A percentile compares a stretch with the other conserved stretches of the same genome.
These are phyloP conservation scores for Mortierella polycephala DNA, from an alignment of 371 early-diverging fungal genomes.

Conservation along the genomic window DNA sequence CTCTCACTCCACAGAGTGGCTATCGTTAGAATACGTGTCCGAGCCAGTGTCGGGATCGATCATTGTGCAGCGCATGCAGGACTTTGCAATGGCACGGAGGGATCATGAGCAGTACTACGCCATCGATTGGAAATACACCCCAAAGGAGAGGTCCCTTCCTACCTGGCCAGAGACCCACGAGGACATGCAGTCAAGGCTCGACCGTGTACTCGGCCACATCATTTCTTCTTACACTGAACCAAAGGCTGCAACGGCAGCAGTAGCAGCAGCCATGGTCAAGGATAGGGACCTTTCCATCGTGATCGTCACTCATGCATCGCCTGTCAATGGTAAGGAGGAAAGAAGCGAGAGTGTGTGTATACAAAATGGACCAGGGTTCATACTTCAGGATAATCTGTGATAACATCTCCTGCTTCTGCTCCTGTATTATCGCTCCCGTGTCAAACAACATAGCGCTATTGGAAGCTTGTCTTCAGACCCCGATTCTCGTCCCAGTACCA, in stretches of 20 bases:
- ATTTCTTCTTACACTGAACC: conserved; percentile 10
- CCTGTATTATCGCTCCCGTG: too few species aligned
- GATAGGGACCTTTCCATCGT: conserved; percentile 39
- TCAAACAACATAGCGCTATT: conserved; percentile 21
- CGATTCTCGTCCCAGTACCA: conserved; percentile 40
- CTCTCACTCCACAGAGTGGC: conserved; percentile 32
- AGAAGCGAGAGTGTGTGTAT: too few species aligned
- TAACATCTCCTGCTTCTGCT: too few species aligned
- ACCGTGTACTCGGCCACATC: conserved; percentile 22
- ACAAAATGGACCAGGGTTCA: neutral
- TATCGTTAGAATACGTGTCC: conserved; percentile 41
- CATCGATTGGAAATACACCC: conserved; percentile 51
- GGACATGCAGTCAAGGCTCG: conserved; percentile 41
- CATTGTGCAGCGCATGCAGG: conserved; percentile 54
- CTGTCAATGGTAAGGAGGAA: conserved; percentile 42
- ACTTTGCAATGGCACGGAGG: conserved; percentile 41
- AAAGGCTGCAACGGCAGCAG: neutral
- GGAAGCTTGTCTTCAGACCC: conserved; percentile 44
- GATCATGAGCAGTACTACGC: conserved; percentile 47
- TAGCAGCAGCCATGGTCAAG: neutral
- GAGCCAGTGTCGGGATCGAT: conserved; percentile 45
- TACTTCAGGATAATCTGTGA: neutral
- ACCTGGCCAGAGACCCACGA: conserved; percentile 48
- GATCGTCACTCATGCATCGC: conserved; percentile 51
- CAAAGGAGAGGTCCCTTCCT: conserved; percentile 25